These are phyloP conservation scores for Rhodotorula paludigena DNA, from an alignment of 768 basidiomycete species.

Conservation along the genomic window DNA sequence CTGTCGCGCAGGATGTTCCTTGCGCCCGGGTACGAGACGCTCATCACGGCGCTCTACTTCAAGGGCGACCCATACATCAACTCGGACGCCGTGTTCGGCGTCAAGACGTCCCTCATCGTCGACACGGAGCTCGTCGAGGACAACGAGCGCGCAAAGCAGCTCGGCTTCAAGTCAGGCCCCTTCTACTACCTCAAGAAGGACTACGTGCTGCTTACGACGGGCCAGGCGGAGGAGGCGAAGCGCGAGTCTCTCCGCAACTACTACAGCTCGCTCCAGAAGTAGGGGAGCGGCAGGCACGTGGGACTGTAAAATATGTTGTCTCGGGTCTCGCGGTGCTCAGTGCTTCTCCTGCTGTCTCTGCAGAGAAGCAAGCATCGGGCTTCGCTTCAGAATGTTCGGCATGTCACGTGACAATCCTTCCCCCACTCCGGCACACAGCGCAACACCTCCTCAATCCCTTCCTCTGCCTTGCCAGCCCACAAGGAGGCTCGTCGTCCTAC, in stretches of 20 bases:
- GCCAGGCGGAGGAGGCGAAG: conserved; percentile 47
- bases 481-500: not conserved
- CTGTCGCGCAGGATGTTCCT: conserved; percentile 31
- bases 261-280: conserved; percentile 11
- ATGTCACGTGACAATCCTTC: too few species aligned
- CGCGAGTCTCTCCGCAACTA: conserved; percentile 15
- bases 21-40: conserved; percentile 66
- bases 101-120: conserved; percentile 71
- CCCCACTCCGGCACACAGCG: too few species aligned
- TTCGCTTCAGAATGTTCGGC: too few species aligned
- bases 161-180: conserved; percentile 50
- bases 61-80: conserved; percentile 62
- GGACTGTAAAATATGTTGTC: not conserved
- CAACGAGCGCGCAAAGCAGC: conserved; percentile 58
- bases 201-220: conserved; percentile 52
- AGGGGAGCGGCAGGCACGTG: too few species aligned
- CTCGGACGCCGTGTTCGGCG: conserved; percentile 71
- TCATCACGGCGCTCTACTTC: conserved; percentile 69
- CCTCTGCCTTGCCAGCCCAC: too few species aligned
- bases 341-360: too few species aligned
- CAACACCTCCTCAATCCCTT: too few species aligned
- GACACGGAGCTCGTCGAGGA: conserved; percentile 57
- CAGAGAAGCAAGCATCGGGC: too few species aligned
- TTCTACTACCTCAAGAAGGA: conserved; percentile 55
- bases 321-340: not conserved